Evolutionary conservation across 345 rosid species (phyloP).

Genomic region (Salix dunnii): DNA sequence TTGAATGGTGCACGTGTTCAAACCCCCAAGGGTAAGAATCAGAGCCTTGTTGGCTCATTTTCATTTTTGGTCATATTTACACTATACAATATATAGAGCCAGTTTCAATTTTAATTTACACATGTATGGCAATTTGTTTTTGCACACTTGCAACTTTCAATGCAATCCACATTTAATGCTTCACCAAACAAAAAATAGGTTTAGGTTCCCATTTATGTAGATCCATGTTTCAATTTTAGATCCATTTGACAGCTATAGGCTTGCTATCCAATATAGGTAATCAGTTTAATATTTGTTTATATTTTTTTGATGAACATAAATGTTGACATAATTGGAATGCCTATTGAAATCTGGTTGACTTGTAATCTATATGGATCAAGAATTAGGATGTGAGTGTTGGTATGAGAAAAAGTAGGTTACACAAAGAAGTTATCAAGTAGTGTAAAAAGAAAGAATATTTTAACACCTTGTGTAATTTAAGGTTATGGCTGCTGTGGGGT

Average conservation of each 20-base stretch:
- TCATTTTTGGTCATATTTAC: background rate
- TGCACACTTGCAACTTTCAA: background rate
- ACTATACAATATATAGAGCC: background rate
- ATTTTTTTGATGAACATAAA: background rate
- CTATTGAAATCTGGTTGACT: background rate
- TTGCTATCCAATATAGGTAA: background rate
- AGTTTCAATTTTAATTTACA: background rate
- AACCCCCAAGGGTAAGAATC: conserved; percentile 52
- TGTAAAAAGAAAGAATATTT: background rate
- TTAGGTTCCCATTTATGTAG: background rate
- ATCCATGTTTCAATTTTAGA: background rate
- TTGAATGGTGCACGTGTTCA: conserved; percentile 44
- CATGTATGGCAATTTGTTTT: background rate
- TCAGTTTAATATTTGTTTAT: background rate
- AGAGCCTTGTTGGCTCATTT: background rate
- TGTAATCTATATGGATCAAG: background rate
- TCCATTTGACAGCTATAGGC: background rate
- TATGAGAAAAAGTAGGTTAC: background rate
- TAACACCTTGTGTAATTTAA: background rate
- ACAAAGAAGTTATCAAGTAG: background rate
- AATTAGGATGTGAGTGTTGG: background rate
- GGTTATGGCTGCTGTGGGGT: background rate
- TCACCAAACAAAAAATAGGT: background rate
- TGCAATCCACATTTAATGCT: background rate
- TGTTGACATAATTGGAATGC: background rate